phyloP scores from a whole-genome alignment of 345 rosid genomes.

The Gossypium rotundifolium region DNA sequence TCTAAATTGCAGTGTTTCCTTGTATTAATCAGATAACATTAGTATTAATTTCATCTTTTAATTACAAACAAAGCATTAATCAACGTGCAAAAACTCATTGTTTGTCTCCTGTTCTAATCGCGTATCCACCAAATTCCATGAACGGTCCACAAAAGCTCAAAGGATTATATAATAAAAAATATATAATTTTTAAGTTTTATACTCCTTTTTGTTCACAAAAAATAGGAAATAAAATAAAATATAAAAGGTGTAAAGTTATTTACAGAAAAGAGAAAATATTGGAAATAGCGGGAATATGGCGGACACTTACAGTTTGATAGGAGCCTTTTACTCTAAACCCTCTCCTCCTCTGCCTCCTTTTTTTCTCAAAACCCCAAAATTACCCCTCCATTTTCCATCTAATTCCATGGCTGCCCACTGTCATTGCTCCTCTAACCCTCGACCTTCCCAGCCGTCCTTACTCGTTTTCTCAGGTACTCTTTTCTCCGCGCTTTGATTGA shows the following conservation, averaged over 20 bases:
- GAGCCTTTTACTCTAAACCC: constrained; percentile 20
- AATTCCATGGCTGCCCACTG: constrained; percentile 28
- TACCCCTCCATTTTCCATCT: constrained; percentile 8
- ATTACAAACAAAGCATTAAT: background rate
- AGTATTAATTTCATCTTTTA: background rate
- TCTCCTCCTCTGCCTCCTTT: constrained; percentile 14
- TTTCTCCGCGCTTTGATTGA: background rate
- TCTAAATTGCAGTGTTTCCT: background rate
- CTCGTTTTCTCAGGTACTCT: constrained; percentile 78
- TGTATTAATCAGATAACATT: background rate
- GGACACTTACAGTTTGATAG: constrained; percentile 36
- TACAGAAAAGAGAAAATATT: background rate
- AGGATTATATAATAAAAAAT: background rate
- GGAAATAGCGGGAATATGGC: constrained; percentile 51
- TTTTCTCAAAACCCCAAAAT: constrained; percentile 10
- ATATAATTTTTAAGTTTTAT: background rate
- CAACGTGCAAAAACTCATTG: background rate
- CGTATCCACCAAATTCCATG: background rate
- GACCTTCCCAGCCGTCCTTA: constrained; percentile 54
- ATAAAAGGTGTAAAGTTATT: background rate
- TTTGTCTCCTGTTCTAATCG: background rate
- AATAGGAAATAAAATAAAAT: background rate
- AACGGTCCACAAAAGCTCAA: background rate
- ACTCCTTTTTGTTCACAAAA: background rate
- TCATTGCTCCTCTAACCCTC: constrained; percentile 32